Conservation (phyloP, 1,284 basidiomycete species). For the Pseudozyma pruni region DNA sequence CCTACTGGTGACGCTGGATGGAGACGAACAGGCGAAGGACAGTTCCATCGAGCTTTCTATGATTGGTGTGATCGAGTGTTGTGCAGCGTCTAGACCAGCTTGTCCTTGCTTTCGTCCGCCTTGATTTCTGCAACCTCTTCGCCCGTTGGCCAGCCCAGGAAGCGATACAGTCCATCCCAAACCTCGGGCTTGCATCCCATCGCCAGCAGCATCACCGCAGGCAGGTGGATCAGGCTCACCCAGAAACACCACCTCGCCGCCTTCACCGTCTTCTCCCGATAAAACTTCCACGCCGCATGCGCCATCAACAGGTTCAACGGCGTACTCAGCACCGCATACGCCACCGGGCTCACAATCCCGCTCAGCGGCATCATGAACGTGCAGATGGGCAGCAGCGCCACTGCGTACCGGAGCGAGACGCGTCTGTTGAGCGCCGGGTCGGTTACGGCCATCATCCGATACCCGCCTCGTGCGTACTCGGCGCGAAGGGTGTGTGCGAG, state of each 20-base stretch:
- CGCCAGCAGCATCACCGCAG: constrained; percentile 88
- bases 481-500: constrained; percentile 87
- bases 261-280: constrained; percentile 74
- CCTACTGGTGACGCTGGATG: background rate
- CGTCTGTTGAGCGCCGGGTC: constrained; percentile 83
- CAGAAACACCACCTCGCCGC: constrained; percentile 77
- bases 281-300: constrained; percentile 76
- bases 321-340: constrained; percentile 81
- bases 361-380: constrained; percentile 73
- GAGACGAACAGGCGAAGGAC: background rate
- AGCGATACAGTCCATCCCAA: constrained; percentile 50
- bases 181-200: constrained; percentile 73
- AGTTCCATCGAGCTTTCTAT: background rate
- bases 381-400: constrained; percentile 84
- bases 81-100: constrained; percentile 20
- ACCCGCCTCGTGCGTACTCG: constrained; percentile 92
- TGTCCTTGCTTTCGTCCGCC: constrained; percentile 1
- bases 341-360: constrained; percentile 68
- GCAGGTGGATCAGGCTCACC: constrained; percentile 89
- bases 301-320: constrained; percentile 81
- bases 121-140: background rate
- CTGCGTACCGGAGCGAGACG: constrained; percentile 84
- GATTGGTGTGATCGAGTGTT: background rate
- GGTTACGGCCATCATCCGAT: constrained; percentile 89
- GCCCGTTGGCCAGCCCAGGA: constrained; percentile 24